Conservation (phyloP, 306 rosid genomes). For the Sesbania bispinosa region DNA sequence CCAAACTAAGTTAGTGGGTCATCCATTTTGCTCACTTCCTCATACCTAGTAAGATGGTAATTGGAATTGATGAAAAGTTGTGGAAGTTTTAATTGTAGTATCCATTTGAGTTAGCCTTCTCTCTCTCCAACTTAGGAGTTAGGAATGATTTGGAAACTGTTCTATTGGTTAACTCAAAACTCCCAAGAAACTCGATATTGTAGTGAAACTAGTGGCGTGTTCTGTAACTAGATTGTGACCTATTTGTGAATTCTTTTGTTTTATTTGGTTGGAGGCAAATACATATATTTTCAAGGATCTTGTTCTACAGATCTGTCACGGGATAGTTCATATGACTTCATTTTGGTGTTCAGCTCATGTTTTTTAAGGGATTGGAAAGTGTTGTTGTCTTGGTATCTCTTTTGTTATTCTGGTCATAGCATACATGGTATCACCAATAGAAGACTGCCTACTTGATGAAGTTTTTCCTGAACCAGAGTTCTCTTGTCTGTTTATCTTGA, state of each 20-base stretch:
- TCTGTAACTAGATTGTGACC: not conserved
- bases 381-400: too few relatives aligned
- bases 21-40: not conserved
- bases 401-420: too few relatives aligned
- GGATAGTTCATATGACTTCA: not conserved
- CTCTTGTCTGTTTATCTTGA: too few relatives aligned
- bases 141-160: not conserved
- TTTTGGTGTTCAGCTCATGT: too few relatives aligned
- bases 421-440: too few relatives aligned
- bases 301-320: too few relatives aligned
- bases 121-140: not conserved
- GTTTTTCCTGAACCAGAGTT: too few relatives aligned
- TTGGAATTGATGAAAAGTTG: not conserved
- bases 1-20: not conserved
- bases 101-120: not conserved
- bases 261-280: not conserved
- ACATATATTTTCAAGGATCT: not conserved
- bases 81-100: not conserved
- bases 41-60: not conserved
- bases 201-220: not conserved
- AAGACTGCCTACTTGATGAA: too few relatives aligned
- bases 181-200: not conserved
- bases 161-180: too few relatives aligned
- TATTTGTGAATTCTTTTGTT: not conserved
- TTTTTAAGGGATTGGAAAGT: too few relatives aligned